phyloP scores from a whole-genome alignment of 169 alveolate genomes.

The Cyclospora cayetanensis region DNA sequence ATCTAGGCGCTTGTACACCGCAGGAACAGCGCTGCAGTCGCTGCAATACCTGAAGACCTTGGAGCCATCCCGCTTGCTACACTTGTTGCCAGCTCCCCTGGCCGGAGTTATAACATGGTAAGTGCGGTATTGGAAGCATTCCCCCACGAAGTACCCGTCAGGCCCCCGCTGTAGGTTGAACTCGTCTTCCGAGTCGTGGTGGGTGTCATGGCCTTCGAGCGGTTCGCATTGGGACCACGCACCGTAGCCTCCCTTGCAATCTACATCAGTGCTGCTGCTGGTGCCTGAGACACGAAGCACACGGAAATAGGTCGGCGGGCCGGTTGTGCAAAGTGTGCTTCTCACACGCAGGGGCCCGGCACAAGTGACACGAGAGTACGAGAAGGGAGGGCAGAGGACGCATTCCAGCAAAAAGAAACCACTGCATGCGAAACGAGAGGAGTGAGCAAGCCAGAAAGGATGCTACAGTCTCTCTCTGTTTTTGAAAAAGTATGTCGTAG shows the following conservation, averaged over 20 bases:
- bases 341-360: too few species aligned
- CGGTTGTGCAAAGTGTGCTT: too few species aligned
- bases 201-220: constrained; percentile 66
- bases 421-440: too few species aligned
- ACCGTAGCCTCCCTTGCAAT: constrained; percentile 69
- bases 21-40: constrained; percentile 57
- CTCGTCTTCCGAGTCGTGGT: constrained; percentile 67
- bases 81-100: constrained; percentile 40
- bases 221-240: constrained; percentile 69
- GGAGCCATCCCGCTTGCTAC: constrained; percentile 42
- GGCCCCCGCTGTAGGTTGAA: constrained; percentile 44
- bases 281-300: too few species aligned
- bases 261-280: constrained; percentile 26
- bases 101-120: not conserved
- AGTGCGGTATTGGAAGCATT: constrained; percentile 54
- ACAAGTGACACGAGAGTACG: too few species aligned
- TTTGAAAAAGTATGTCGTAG: too few species aligned
- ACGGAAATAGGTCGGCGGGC: too few species aligned
- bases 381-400: too few species aligned
- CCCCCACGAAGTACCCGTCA: constrained; percentile 22
- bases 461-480: too few species aligned
- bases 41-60: constrained; percentile 34
- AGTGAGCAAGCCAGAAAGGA: too few species aligned
- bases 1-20: constrained; percentile 53
- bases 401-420: too few species aligned